phyloP scores from a whole-genome alignment of 345 rosid genomes.

The Bruguiera gymnorhiza region DNA sequence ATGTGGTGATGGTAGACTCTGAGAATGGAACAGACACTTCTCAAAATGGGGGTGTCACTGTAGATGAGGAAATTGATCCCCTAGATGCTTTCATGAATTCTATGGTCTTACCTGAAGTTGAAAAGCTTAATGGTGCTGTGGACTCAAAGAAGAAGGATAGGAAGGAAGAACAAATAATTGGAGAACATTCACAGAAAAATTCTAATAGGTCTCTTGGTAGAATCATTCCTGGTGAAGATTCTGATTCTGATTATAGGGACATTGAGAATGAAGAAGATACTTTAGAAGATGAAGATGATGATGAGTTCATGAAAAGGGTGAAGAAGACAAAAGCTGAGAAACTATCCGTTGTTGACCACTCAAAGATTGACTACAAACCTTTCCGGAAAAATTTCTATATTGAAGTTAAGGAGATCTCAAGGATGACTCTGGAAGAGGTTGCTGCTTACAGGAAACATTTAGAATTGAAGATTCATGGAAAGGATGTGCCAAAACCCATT shows the following conservation, averaged over 20 bases:
- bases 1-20: constrained; percentile 46
- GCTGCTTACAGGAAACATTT: constrained; percentile 70
- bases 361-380: constrained; percentile 77
- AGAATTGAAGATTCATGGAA: constrained; percentile 91
- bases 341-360: constrained; percentile 81
- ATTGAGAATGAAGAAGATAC: constrained; percentile 57
- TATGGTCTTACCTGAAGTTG: constrained; percentile 90
- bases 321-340: constrained; percentile 97
- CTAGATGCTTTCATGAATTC: constrained; percentile 94
- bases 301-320: constrained; percentile 96
- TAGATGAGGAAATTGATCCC: constrained; percentile 88
- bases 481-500: constrained; percentile 86
- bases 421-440: constrained; percentile 83
- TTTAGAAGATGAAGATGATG: constrained; percentile 83
- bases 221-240: constrained; percentile 90
- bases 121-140: constrained; percentile 51
- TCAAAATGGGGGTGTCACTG: constrained; percentile 37
- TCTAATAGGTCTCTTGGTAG: constrained; percentile 72
- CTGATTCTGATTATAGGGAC: constrained; percentile 78
- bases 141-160: constrained; percentile 31
- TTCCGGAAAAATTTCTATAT: constrained; percentile 85
- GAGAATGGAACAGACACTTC: constrained; percentile 35
- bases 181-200: constrained; percentile 49
- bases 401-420: constrained; percentile 81
- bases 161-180: constrained; percentile 38